Evolutionary conservation across 23 red algal species (phyloP).

Genomic region (Pyropia haitanensis): DNA sequence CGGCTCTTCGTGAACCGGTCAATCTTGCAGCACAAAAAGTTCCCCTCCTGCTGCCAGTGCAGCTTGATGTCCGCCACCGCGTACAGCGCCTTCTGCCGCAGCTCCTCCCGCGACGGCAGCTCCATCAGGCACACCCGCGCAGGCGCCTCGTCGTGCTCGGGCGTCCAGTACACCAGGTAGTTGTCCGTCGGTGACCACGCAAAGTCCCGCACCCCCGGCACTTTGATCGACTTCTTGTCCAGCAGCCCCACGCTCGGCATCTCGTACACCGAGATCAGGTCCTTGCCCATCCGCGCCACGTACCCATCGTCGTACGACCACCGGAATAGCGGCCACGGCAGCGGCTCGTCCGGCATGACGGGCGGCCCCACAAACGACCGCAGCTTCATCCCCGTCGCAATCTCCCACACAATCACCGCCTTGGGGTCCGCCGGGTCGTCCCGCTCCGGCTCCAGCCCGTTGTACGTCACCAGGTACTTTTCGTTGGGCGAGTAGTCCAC

Average conservation of each 20-base stretch:
- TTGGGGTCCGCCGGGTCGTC: slow-evolving; percentile 76
- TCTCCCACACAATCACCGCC: slow-evolving; percentile 61
- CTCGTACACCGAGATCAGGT: slow-evolving; percentile 71
- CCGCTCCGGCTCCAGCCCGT: slow-evolving; percentile 71
- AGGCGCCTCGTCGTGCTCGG: slow-evolving; percentile 82
- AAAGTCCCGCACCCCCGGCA: slow-evolving; percentile 62
- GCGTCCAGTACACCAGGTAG: slow-evolving; percentile 90
- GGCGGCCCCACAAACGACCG: slow-evolving; percentile 59
- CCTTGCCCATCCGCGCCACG: slow-evolving; percentile 75
- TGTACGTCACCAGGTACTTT: slow-evolving; percentile 85
- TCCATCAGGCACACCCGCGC: slow-evolving; percentile 88
- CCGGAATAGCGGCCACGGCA: slow-evolving; percentile 90
- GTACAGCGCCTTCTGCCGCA: slow-evolving; percentile 91
- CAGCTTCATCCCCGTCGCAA: slow-evolving; percentile 56
- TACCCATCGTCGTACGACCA: slow-evolving; percentile 80
- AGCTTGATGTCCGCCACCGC: slow-evolving; percentile 83
- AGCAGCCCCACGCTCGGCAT: slow-evolving; percentile 72
- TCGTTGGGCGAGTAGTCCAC: slow-evolving; percentile 83
- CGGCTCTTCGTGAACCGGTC: slow-evolving; percentile 73
- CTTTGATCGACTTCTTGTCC: slow-evolving; percentile 75
- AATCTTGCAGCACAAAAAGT: slow-evolving; percentile 87
- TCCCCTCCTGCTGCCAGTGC: slow-evolving; percentile 90
- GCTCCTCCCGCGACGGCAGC: slow-evolving; percentile 76
- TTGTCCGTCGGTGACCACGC: slow-evolving; percentile 89
- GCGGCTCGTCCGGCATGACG: slow-evolving; percentile 41